phyloP scores from a whole-genome alignment of 1,284 basidiomycete species.

The Ceratobasidium sp. region DNA sequence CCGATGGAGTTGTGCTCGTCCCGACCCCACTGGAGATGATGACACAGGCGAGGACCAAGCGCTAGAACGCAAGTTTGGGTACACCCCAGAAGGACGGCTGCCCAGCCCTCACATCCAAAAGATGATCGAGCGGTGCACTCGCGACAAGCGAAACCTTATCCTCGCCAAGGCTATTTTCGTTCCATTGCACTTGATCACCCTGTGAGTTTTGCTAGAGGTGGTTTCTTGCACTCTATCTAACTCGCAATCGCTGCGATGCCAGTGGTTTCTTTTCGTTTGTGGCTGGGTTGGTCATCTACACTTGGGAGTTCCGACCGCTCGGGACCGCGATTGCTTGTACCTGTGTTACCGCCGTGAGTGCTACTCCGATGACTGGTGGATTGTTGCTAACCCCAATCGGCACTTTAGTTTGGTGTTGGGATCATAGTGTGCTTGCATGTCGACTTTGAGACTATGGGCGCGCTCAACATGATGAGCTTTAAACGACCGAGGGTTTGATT shows the following conservation, averaged over 20 bases:
- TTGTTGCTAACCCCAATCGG: neutral
- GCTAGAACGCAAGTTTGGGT: neutral
- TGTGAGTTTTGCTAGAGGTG: neutral
- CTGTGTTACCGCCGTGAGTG: constrained; percentile 21
- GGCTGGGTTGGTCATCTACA: constrained; percentile 17
- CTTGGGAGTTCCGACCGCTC: constrained; percentile 19
- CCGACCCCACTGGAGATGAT: neutral
- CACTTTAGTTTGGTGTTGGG: neutral
- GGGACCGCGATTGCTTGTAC: constrained; percentile 24
- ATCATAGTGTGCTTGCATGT: constrained; percentile 16
- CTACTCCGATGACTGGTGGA: neutral
- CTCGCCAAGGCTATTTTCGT: constrained; percentile 20
- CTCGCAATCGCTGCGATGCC: no score
- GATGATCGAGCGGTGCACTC: neutral
- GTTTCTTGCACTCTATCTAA: neutral
- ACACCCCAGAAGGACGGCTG: constrained; percentile 5
- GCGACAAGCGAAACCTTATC: constrained; percentile 9
- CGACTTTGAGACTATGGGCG: constrained; percentile 30
- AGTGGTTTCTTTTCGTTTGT: constrained; percentile 35
- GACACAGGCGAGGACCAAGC: neutral
- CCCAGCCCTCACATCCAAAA: neutral
- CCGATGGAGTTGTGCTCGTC: constrained; percentile 28
- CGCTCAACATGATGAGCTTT: constrained; percentile 29
- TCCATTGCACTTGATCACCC: constrained; percentile 10
- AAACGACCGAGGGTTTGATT: constrained; percentile 3